These are phyloP conservation scores for Gypsophila paniculata DNA, from an alignment of 179 eudicot species.

Conservation along the genomic window DNA sequence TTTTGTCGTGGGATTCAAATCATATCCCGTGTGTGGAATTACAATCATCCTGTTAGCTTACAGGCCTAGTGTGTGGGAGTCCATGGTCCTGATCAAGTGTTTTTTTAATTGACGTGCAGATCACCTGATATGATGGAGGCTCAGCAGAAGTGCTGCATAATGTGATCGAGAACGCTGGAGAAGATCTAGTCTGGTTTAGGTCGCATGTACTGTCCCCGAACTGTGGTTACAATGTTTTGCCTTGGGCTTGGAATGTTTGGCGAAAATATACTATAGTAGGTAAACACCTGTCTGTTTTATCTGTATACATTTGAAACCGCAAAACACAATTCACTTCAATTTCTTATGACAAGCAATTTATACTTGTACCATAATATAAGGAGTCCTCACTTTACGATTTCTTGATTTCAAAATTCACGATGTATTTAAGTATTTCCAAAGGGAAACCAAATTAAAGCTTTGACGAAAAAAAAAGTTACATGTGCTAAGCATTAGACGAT, in stretches of 20 bases:
- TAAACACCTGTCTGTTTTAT: not conserved
- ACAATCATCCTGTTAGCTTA: not conserved
- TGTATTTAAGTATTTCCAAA: not conserved
- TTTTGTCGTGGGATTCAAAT: not conserved
- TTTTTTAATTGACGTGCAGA: conserved; percentile 36
- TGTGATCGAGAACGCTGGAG: conserved; percentile 36
- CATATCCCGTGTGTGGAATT: not conserved
- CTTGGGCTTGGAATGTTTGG: conserved; percentile 9
- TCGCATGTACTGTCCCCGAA: not conserved
- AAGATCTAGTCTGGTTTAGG: conserved; percentile 2
- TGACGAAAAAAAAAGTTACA: no score
- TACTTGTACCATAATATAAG: not conserved
- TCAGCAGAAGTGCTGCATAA: conserved; percentile 64
- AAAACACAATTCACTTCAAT: not conserved
- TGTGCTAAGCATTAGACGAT: not conserved
- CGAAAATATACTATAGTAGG: not conserved
- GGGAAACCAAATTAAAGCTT: not conserved
- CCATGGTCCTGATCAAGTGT: not conserved
- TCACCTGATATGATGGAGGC: conserved; percentile 74
- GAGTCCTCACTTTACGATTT: not conserved
- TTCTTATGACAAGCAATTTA: not conserved
- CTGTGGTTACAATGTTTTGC: not conserved
- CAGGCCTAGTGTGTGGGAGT: no score
- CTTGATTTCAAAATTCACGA: not conserved
- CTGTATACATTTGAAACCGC: not conserved